Conservation (phyloP, 441 rosid species). For the Populus trichocarpa region DNA sequence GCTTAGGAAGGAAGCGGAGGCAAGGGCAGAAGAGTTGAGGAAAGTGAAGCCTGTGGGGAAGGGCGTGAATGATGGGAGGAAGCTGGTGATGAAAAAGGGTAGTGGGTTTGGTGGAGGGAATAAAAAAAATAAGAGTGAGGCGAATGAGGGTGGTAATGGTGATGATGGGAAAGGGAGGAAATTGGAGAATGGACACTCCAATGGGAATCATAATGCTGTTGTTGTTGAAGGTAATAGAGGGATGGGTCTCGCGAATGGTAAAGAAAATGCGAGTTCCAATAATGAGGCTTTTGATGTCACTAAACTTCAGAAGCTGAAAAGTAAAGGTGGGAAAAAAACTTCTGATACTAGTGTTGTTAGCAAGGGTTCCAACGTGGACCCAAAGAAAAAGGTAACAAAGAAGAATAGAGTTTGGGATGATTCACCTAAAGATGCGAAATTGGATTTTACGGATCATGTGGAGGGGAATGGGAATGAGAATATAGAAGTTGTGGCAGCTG, state of each 20-base stretch:
- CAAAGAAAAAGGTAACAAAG: constrained; percentile 70
- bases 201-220: constrained; percentile 39
- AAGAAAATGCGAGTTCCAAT: constrained; percentile 72
- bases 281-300: constrained; percentile 79
- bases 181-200: constrained; percentile 67
- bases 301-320: constrained; percentile 81
- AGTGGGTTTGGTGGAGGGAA: constrained; percentile 57
- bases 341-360: constrained; percentile 56
- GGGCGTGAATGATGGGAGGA: constrained; percentile 48
- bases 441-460: constrained; percentile 80
- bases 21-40: constrained; percentile 82
- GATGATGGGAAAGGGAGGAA: constrained; percentile 36
- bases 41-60: constrained; percentile 55
- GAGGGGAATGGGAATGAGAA: constrained; percentile 49
- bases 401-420: constrained; percentile 96
- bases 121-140: constrained; percentile 44
- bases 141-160: constrained; percentile 52
- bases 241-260: constrained; percentile 56
- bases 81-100: constrained; percentile 53
- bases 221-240: constrained; percentile 42
- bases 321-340: constrained; percentile 78
- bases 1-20: constrained; percentile 88
- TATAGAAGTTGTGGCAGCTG: constrained; percentile 63
- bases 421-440: constrained; percentile 56
- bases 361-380: constrained; percentile 70